These are phyloP conservation scores for Lasiodiplodia citricola DNA, from an alignment of 2,329 filamentous ascomycete species.

Conservation along the genomic window DNA sequence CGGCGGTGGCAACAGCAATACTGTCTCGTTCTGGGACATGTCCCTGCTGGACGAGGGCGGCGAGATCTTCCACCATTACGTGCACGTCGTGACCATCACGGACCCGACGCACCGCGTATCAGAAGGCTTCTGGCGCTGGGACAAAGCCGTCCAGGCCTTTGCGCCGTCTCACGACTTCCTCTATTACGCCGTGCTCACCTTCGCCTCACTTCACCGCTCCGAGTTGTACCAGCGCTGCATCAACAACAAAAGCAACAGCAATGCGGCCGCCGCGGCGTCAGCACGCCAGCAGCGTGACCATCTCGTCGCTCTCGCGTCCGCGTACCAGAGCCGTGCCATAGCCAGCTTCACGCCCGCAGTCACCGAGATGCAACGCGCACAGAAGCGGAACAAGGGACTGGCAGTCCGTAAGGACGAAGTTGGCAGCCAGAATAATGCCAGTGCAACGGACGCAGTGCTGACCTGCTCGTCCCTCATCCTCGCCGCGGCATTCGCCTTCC, in stretches of 20 bases:
- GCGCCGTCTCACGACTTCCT: constrained; percentile 14
- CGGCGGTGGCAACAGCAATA: neutral
- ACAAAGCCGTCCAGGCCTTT: neutral
- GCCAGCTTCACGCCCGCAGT: constrained; percentile 1
- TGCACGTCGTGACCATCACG: neutral
- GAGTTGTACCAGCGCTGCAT: neutral
- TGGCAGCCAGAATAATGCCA: neutral
- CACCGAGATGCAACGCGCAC: neutral
- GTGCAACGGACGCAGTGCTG: neutral
- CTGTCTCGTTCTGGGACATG: neutral
- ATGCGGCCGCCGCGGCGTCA: neutral
- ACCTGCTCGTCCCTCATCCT: constrained; percentile 7
- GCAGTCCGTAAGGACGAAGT: neutral
- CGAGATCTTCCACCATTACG: constrained; percentile 13
- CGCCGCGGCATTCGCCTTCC: constrained; percentile 3
- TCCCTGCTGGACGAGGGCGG: neutral
- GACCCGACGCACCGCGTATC: neutral
- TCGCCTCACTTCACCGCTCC: constrained; percentile 15
- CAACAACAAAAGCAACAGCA: neutral
- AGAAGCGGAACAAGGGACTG: neutral
- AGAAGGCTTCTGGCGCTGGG: constrained; percentile 11
- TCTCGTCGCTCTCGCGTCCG: neutral
- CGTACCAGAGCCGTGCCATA: neutral
- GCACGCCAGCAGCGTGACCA: neutral
- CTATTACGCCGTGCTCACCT: constrained; percentile 10